phyloP scores from a whole-genome alignment of 2,329 filamentous ascomycete species.

The Trichophyton simii region DNA sequence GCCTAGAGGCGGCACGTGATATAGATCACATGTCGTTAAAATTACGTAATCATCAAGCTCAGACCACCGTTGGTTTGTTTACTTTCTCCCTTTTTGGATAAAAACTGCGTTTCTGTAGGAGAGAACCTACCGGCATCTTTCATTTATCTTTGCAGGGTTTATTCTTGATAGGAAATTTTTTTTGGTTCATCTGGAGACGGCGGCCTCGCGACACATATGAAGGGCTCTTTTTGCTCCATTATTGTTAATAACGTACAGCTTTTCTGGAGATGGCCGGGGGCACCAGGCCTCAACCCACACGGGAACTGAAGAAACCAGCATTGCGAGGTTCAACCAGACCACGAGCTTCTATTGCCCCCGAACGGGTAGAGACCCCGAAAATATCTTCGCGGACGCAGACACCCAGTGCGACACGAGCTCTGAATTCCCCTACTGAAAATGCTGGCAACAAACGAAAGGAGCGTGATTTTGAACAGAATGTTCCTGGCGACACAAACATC shows the following conservation, averaged over 20 bases:
- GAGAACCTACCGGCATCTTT: background rate
- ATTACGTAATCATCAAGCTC: background rate
- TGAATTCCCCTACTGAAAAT: slow-evolving; percentile 33
- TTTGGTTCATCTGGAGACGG: background rate
- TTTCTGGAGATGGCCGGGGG: slow-evolving; percentile 10
- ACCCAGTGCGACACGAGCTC: slow-evolving; percentile 24
- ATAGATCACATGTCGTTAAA: background rate
- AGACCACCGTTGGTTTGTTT: slow-evolving; percentile 9
- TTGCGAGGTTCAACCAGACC: slow-evolving; percentile 41
- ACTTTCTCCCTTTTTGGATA: slow-evolving; percentile 13
- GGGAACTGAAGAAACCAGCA: slow-evolving; percentile 38
- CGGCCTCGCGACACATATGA: background rate
- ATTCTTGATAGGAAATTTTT: background rate
- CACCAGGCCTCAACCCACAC: slow-evolving; percentile 13
- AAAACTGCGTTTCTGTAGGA: background rate
- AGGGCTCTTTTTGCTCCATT: background rate
- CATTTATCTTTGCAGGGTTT: background rate
- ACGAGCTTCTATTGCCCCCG: slow-evolving; percentile 41
- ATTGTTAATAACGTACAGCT: background rate
- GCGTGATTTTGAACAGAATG: slow-evolving; percentile 61
- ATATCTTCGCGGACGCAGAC: slow-evolving; percentile 52
- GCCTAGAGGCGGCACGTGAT: background rate
- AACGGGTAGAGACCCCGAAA: slow-evolving; percentile 55
- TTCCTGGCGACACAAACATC: slow-evolving; percentile 58
- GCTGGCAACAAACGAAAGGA: slow-evolving; percentile 70